A percentile compares a stretch with the other conserved stretches of the same genome.
Evolutionary conservation across 306 rosid species (phyloP).

Genomic region (Abrus precatorius): DNA sequence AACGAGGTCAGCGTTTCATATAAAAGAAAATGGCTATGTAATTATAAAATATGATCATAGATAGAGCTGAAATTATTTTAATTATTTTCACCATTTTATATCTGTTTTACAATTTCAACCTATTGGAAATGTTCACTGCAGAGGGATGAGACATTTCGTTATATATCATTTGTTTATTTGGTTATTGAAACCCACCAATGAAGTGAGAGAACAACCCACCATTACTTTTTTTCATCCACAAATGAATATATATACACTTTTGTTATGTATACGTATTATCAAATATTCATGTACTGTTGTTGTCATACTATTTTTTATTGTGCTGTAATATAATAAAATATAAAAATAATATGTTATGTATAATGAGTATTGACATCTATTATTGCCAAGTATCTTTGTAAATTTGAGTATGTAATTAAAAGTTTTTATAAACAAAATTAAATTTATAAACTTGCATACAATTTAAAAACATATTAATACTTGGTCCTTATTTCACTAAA

Average conservation of each 20-base stretch:
- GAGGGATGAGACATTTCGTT: slow-evolving; percentile 25
- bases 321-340: no score
- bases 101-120: neutral
- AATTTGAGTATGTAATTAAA: no score
- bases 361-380: no score
- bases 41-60: neutral
- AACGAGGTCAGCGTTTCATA: slow-evolving; percentile 29
- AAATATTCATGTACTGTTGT: no score
- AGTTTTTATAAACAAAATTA: no score
- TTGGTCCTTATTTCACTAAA: no score
- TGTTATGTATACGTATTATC: no score
- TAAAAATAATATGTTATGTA: no score
- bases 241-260: neutral
- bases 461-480: no score
- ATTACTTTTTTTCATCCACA: neutral
- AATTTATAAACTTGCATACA: no score
- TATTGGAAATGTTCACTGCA: neutral
- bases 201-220: slow-evolving; percentile 27
- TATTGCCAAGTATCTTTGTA: no score
- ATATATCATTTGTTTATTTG: neutral
- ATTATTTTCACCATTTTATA: neutral
- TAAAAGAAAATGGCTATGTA: neutral
- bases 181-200: slow-evolving; percentile 17
- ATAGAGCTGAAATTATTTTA: neutral
- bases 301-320: no score